Evolutionary conservation across 805 yeast genomes (phyloP).

Genomic region (Cyberlindnera veronae): DNA sequence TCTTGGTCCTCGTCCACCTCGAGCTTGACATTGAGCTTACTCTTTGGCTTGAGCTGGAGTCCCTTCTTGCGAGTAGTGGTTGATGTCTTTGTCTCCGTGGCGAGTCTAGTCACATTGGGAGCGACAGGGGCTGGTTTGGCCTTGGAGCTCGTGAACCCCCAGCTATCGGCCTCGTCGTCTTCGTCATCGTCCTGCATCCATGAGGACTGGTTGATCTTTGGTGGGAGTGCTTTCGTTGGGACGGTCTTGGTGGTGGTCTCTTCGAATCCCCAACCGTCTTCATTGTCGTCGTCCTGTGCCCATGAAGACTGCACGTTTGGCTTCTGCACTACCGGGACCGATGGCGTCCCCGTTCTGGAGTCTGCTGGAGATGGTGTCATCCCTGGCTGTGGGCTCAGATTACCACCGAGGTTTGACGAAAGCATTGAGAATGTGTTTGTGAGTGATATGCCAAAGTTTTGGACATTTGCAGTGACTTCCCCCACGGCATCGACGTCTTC

Average conservation of each 20-base stretch:
- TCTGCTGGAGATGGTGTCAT: constrained; percentile 8
- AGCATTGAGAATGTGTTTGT: constrained; percentile 19
- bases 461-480: constrained; percentile 24
- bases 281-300: constrained; percentile 15
- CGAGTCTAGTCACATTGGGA: constrained; percentile 23
- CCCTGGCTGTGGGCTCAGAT: constrained; percentile 16
- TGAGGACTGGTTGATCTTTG: too few species aligned
- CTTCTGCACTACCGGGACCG: constrained; percentile 14
- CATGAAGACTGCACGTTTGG: constrained; percentile 14
- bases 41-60: constrained; percentile 26
- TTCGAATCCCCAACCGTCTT: constrained; percentile 22
- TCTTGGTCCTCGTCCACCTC: constrained; percentile 33
- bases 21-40: constrained; percentile 33
- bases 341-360: constrained; percentile 22
- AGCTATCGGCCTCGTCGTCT: not conserved
- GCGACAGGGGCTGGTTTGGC: constrained; percentile 3
- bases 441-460: constrained; percentile 25
- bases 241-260: too few species aligned
- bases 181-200: too few species aligned
- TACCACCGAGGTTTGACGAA: constrained; percentile 24
- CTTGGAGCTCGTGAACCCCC: too few species aligned
- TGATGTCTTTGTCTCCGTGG: constrained; percentile 16
- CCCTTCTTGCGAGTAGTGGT: constrained; percentile 18
- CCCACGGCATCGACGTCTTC: constrained; percentile 26
- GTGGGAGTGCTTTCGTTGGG: too few species aligned